These are phyloP conservation scores for Phylloporus scabripes DNA, from an alignment of 768 basidiomycete genomes.

Conservation along the genomic window DNA sequence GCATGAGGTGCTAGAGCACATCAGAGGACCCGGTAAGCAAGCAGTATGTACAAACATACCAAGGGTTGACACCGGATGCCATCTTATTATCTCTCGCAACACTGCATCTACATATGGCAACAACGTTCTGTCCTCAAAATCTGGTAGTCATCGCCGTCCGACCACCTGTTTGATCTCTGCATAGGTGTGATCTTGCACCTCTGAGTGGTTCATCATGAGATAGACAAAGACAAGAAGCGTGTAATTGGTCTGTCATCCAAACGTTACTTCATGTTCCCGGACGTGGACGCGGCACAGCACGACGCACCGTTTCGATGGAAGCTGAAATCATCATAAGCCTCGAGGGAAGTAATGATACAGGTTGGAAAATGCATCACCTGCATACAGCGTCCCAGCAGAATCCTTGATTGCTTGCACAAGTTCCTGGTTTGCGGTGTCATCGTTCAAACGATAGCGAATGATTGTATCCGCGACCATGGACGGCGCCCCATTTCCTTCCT, in stretches of 20 bases:
- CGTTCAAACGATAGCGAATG: neutral
- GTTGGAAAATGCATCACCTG: conserved; percentile 10
- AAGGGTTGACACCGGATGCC: conserved; percentile 20
- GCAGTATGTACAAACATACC: conserved; percentile 10
- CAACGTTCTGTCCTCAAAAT: conserved; percentile 23
- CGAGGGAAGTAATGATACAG: no score
- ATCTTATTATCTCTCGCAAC: conserved; percentile 30
- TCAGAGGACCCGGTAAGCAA: neutral
- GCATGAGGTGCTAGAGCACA: conserved; percentile 36
- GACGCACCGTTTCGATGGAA: conserved; percentile 28
- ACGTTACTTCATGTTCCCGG: neutral
- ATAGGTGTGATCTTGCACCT: conserved; percentile 25
- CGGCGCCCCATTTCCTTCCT: conserved; percentile 5
- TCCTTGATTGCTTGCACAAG: conserved; percentile 14
- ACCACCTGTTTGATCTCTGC: conserved; percentile 30
- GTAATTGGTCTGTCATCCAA: conserved; percentile 21
- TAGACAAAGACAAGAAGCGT: conserved; percentile 25
- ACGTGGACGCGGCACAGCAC: neutral
- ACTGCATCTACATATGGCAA: conserved; percentile 35
- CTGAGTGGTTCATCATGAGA: conserved; percentile 26
- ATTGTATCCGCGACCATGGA: conserved; percentile 17
- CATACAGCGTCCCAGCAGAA: conserved; percentile 14
- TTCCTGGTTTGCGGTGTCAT: neutral
- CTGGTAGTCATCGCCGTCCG: conserved; percentile 26
- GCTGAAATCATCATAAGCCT: conserved; percentile 12